Conservation (phyloP, 306 rosid genomes). For the Lupinus albus region DNA sequence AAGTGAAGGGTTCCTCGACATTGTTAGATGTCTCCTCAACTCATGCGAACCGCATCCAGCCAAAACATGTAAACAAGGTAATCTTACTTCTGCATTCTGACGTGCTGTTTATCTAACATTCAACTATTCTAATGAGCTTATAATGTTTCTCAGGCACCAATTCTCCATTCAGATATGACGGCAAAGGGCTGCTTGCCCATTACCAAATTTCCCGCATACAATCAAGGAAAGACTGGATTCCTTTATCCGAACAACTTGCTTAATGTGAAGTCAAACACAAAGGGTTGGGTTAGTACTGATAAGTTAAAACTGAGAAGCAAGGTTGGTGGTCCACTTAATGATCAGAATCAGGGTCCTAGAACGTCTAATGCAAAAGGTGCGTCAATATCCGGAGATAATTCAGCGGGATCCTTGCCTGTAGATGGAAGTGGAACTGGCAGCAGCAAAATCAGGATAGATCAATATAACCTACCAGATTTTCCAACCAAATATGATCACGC, state of each 20-base stretch:
- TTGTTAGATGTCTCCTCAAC: conserved; percentile 55
- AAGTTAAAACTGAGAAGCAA: conserved; percentile 66
- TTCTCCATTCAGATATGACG: conserved; percentile 53
- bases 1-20: conserved; percentile 41
- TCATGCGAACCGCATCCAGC: conserved; percentile 52
- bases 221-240: conserved; percentile 62
- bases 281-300: conserved; percentile 64
- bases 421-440: conserved; percentile 44
- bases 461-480: conserved; percentile 73
- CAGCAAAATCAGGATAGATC: conserved; percentile 52
- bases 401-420: conserved; percentile 32
- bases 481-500: conserved; percentile 70
- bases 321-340: conserved; percentile 47
- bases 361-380: conserved; percentile 50
- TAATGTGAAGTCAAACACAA: conserved; percentile 50
- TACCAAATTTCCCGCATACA: conserved; percentile 55
- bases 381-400: conserved; percentile 44
- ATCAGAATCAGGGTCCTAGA: conserved; percentile 65
- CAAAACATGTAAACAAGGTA: conserved; percentile 67
- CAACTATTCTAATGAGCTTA: conserved; percentile 38
- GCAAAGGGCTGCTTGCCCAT: conserved; percentile 53
- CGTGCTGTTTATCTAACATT: conserved; percentile 9
- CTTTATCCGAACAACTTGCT: conserved; percentile 55
- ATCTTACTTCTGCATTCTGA: background rate
- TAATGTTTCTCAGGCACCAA: conserved; percentile 51